These are phyloP conservation scores for Obelidium mucronatum DNA, from an alignment of 192 early-diverging fungal species.

Conservation along the genomic window DNA sequence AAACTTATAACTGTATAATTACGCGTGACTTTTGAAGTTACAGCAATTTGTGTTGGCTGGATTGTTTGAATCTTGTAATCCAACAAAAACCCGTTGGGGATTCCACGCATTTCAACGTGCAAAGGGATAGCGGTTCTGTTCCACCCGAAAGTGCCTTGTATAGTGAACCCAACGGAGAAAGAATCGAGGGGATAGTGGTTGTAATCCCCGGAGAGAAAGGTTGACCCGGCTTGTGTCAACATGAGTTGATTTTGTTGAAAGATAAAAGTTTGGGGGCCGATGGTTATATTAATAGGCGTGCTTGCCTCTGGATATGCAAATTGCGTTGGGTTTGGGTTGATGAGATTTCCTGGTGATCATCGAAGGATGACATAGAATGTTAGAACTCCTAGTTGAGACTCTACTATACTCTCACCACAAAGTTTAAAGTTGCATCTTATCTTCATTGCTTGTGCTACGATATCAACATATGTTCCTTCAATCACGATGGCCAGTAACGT, in stretches of 20 bases:
- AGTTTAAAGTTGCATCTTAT: no score
- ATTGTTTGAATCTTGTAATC: neutral
- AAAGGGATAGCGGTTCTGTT: neutral
- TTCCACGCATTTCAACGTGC: neutral
- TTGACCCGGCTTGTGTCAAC: neutral
- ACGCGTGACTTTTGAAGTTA: neutral
- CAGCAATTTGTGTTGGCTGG: neutral
- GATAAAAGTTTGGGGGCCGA: neutral
- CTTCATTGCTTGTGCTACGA: no score
- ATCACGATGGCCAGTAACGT: no score
- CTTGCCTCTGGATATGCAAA: neutral
- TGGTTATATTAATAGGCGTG: neutral
- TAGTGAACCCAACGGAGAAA: neutral
- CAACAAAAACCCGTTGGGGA: constrained; percentile 7
- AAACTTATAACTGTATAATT: neutral
- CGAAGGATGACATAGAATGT: no score
- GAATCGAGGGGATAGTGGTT: constrained; percentile 2
- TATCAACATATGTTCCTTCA: no score
- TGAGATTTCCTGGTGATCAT: no score
- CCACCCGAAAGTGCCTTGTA: neutral
- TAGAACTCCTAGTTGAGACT: no score
- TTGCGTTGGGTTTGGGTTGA: neutral
- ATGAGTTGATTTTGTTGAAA: neutral
- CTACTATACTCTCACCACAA: no score
- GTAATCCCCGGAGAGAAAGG: neutral